Evolutionary conservation across 176 grass and related monocot species (phyloP).

Genomic region (Panicum miliaceum): DNA sequence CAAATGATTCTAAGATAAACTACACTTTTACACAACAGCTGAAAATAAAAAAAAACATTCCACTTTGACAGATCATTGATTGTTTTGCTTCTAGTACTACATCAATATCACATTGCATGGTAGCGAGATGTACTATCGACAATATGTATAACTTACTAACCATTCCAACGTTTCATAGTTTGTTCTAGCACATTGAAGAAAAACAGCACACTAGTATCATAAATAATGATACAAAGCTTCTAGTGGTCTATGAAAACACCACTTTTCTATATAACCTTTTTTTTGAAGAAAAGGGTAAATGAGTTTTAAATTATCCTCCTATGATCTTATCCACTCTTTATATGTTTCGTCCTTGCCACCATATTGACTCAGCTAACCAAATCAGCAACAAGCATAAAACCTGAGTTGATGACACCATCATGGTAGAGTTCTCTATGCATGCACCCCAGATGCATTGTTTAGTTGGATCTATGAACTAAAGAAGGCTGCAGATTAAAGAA

Average conservation of each 20-base stretch:
- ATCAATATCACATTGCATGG: not conserved
- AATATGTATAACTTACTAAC: not conserved
- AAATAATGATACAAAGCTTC: not conserved
- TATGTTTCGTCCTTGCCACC: not conserved
- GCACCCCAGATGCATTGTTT: not conserved
- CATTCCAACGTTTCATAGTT: not conserved
- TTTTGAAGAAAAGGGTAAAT: not conserved
- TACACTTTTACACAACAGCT: not conserved
- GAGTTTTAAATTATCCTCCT: not conserved
- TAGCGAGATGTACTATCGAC: not conserved
- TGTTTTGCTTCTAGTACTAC: conserved; percentile 8
- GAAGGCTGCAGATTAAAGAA: not conserved
- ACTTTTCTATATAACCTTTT: not conserved
- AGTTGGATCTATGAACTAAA: not conserved
- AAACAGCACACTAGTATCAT: conserved; percentile 15
- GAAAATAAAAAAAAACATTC: not conserved
- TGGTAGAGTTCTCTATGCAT: conserved; percentile 5
- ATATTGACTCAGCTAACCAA: conserved; percentile 13
- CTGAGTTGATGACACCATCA: conserved; percentile 11
- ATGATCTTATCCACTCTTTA: not conserved
- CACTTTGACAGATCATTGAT: not conserved
- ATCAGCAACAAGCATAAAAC: not conserved
- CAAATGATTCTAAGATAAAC: not conserved
- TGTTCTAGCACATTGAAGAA: not conserved
- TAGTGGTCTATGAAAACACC: not conserved